Percentiles rank a stretch among this genome's conserved stretches.
phyloP scores from a whole-genome alignment of 495 filamentous ascomycete species.

The Pyronema omphalodes region DNA sequence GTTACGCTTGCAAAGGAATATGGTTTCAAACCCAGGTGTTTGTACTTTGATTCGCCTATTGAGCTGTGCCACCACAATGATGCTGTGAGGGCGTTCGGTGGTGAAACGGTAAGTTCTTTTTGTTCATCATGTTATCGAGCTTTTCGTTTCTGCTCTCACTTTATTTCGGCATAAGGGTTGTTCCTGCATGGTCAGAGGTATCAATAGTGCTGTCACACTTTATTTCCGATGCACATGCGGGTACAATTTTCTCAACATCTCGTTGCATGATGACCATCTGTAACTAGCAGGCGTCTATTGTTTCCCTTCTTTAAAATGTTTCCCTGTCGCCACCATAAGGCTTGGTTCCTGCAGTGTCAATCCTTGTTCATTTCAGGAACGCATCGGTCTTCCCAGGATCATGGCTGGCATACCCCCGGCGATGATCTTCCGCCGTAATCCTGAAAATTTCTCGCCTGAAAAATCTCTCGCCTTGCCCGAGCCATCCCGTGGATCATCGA shows the following conservation, averaged over 20 bases:
- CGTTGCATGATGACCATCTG: neutral
- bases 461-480: too few relatives aligned
- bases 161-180: constrained; percentile 5
- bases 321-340: neutral
- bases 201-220: neutral
- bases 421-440: too few relatives aligned
- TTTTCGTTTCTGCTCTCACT: constrained; percentile 8
- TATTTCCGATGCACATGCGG: neutral
- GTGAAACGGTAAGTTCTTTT: constrained; percentile 26
- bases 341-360: neutral
- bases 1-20: constrained; percentile 49
- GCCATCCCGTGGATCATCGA: too few relatives aligned
- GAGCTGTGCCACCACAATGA: constrained; percentile 80
- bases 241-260: neutral
- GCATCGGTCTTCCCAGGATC: too few relatives aligned
- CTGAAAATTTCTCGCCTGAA: too few relatives aligned
- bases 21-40: constrained; percentile 59
- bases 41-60: constrained; percentile 59
- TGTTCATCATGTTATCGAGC: constrained; percentile 4
- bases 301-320: neutral
- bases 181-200: constrained; percentile 4
- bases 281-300: neutral
- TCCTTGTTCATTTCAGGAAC: too few relatives aligned
- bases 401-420: too few relatives aligned
- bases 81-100: constrained; percentile 58